Base-by-base conservation (phyloP, 2,329 filamentous ascomycete species). In the Lachnellula arida region DNA sequence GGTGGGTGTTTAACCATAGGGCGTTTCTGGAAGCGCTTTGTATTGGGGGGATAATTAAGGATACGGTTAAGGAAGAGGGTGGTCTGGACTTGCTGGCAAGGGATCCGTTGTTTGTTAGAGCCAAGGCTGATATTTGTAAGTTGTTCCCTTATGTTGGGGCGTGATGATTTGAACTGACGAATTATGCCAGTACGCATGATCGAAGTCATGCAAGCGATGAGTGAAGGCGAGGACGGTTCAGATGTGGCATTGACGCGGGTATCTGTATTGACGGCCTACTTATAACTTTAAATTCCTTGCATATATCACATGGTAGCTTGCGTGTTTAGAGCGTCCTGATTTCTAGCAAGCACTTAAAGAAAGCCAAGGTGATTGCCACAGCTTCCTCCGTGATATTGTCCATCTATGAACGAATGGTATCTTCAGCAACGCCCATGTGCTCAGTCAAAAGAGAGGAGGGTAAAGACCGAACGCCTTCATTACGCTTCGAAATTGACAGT, bases 1-100 rank as follows among this genome's bases (percentile, higher is more conserved):
- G 88, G 88, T 93, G 88, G 88, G 87, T 90, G 0, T 90, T 91
- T 63, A 89, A 91, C 68, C 89, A 92, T 68, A 77, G 89, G 1
- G 88, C 88, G 0, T 92, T 92, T 67, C 77, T 92, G 51, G 88
- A 92, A 74, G 86, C 86, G 34, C 70, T 86, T 67, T 89, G 82
- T 71, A 88, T 88, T 48, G 81, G 82, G 22, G 80, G 79, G 59
- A 78, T 85, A 23, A 68, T 87, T 55, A 74, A 77, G 42, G 81
- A 85, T 67, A 74, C 76, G 19, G 67, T 71, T 3, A 74, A 73
- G 40, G 76, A 80, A 58, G 72, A 74, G 9, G 72, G 72, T 0
- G 77, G 75, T 2, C 71, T 70, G 37, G 81, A 82, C 34, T 64
- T 74, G 23, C 65, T 80, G 47, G 66, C 64, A 6, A 77, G 57